Conservation (phyloP, 768 basidiomycete species). For the Phlebiopsis flavidoalba region DNA sequence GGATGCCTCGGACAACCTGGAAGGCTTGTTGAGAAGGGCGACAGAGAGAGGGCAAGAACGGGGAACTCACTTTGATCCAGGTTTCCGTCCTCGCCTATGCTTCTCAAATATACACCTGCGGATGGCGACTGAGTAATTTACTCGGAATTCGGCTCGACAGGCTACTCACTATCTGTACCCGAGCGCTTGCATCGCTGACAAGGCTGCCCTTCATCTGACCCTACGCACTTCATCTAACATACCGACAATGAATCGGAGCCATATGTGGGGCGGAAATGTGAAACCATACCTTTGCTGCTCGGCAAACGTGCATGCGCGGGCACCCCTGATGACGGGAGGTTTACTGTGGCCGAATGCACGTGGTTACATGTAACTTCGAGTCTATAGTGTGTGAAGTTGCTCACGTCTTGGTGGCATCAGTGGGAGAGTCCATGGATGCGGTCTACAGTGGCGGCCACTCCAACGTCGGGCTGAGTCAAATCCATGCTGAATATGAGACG, state of each 20-base stretch:
- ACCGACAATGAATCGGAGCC: constrained; percentile 11
- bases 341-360: constrained; percentile 19
- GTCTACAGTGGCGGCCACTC: background rate
- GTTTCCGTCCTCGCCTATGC: constrained; percentile 83
- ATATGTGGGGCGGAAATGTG: constrained; percentile 4
- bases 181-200: constrained; percentile 85
- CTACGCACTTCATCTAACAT: constrained; percentile 84
- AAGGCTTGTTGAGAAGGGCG: constrained; percentile 9
- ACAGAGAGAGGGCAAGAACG: background rate
- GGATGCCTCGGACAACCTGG: constrained; percentile 80
- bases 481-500: constrained; percentile 24
- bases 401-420: constrained; percentile 4
- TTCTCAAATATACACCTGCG: constrained; percentile 81
- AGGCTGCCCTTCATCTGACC: constrained; percentile 78
- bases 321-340: constrained; percentile 41
- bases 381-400: background rate
- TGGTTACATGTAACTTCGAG: constrained; percentile 5
- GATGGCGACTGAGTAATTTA: constrained; percentile 6
- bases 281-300: constrained; percentile 14
- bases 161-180: constrained; percentile 61
- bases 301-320: constrained; percentile 81
- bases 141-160: background rate
- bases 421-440: background rate
- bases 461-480: background rate
- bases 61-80: constrained; percentile 73